These are phyloP conservation scores for Mycena kentingensis DNA, from an alignment of 768 basidiomycete genomes.

Conservation along the genomic window DNA sequence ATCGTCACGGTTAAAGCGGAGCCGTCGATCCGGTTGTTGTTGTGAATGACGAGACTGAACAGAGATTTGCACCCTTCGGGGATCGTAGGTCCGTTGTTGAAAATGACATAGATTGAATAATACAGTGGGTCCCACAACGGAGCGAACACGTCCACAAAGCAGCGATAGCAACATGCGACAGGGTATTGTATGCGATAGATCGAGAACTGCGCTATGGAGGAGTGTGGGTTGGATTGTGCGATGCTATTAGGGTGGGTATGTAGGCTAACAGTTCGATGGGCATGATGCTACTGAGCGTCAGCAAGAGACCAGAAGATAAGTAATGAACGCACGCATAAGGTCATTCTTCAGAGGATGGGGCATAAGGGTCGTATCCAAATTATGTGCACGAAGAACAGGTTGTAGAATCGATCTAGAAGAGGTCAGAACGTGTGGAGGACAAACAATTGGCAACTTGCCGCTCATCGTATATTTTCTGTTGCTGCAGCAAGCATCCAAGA, in stretches of 20 bases:
- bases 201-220: slow-evolving; percentile 1
- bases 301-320: neutral
- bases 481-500: slow-evolving; percentile 54
- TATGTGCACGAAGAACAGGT: neutral
- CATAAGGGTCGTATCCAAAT: slow-evolving; percentile 9
- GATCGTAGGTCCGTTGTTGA: too few species aligned
- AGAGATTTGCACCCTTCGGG: too few species aligned
- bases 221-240: too few species aligned
- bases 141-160: slow-evolving; percentile 1
- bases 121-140: too few species aligned
- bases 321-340: slow-evolving; percentile 18
- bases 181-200: slow-evolving; percentile 13
- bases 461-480: slow-evolving; percentile 51
- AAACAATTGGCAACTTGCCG: neutral
- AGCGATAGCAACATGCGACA: slow-evolving; percentile 6
- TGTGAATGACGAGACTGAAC: too few species aligned
- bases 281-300: slow-evolving; percentile 11
- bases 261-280: too few species aligned
- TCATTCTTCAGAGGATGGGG: slow-evolving; percentile 16
- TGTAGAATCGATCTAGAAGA: neutral
- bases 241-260: slow-evolving; percentile 16
- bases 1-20: too few species aligned
- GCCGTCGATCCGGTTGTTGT: too few species aligned
- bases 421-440: neutral
- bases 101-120: too few species aligned